Conservation (phyloP, 75 land plant species). For the Cunninghamia lanceolata region DNA sequence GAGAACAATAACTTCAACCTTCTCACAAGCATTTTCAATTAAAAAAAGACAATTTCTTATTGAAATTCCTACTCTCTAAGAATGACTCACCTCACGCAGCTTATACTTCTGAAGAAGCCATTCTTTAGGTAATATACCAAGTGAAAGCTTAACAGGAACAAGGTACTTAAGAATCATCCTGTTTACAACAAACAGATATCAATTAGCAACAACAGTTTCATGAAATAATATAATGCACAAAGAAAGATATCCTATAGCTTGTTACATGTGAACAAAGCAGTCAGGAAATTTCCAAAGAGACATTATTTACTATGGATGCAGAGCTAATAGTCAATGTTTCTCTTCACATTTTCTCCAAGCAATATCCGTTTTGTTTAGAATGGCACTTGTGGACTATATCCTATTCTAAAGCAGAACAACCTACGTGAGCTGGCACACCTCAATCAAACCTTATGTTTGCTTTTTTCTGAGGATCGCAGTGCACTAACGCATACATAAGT, state of each 20-base stretch:
- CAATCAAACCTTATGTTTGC: conserved; percentile 80
- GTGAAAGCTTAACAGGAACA: conserved; percentile 95
- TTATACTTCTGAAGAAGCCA: conserved; percentile 68
- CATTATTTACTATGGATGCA: not conserved
- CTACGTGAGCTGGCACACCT: conserved; percentile 3
- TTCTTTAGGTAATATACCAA: conserved; percentile 79
- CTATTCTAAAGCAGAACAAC: not conserved
- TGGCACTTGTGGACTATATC: not conserved
- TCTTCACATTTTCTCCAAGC: not conserved
- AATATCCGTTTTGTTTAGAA: not conserved
- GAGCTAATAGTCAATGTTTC: not conserved
- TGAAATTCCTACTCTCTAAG: not conserved
- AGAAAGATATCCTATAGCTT: not conserved
- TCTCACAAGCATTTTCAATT: not conserved
- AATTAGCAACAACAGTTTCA: not conserved
- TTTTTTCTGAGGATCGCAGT: conserved; percentile 67
- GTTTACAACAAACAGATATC: conserved; percentile 1
- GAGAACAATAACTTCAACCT: not conserved
- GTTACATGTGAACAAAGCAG: not conserved
- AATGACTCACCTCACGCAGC: conserved; percentile 63
- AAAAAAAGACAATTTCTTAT: not conserved
- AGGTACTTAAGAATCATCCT: conserved; percentile 98
- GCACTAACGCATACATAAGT: conserved; percentile 79
- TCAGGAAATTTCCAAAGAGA: not conserved
- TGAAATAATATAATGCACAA: not conserved